phyloP scores from a whole-genome alignment of 805 yeast genomes.

The Wickerhamomyces bovis region DNA sequence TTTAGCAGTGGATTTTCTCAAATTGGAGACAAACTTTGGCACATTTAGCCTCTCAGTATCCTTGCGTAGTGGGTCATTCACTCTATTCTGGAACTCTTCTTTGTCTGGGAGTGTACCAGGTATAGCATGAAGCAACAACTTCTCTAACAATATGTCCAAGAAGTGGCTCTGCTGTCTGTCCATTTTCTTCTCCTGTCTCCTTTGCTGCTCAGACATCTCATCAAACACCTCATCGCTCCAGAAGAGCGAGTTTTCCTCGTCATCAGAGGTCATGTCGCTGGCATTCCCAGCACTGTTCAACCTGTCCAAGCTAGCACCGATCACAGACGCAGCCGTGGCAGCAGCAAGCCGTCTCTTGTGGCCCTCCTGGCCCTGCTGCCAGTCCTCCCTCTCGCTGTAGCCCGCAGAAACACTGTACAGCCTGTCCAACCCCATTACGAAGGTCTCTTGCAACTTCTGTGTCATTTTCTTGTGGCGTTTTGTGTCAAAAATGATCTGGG shows the following conservation, averaged over 20 bases:
- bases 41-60: slow-evolving; percentile 52
- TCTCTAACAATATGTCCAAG: slow-evolving; percentile 51
- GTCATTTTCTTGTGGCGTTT: background rate
- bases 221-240: slow-evolving; percentile 8
- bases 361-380: background rate
- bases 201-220: slow-evolving; percentile 12
- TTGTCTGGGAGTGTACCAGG: slow-evolving; percentile 45
- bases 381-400: background rate
- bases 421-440: background rate
- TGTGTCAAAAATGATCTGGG: background rate
- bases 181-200: slow-evolving; percentile 9
- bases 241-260: slow-evolving; percentile 21
- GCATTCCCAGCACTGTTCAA: slow-evolving; percentile 7
- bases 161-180: slow-evolving; percentile 37
- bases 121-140: slow-evolving; percentile 42
- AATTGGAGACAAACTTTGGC: slow-evolving; percentile 47
- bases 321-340: slow-evolving; percentile 38
- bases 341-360: slow-evolving; percentile 25
- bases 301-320: slow-evolving; percentile 40
- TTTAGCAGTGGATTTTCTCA: slow-evolving; percentile 48
- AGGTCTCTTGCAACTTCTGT: background rate
- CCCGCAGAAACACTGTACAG: background rate
- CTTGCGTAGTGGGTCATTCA: slow-evolving; percentile 39
- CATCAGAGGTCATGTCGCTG: slow-evolving; percentile 15
- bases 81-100: slow-evolving; percentile 34